Base-by-base conservation (phyloP, 2,329 filamentous ascomycete genomes). In the Aspergillus neoniger region DNA sequence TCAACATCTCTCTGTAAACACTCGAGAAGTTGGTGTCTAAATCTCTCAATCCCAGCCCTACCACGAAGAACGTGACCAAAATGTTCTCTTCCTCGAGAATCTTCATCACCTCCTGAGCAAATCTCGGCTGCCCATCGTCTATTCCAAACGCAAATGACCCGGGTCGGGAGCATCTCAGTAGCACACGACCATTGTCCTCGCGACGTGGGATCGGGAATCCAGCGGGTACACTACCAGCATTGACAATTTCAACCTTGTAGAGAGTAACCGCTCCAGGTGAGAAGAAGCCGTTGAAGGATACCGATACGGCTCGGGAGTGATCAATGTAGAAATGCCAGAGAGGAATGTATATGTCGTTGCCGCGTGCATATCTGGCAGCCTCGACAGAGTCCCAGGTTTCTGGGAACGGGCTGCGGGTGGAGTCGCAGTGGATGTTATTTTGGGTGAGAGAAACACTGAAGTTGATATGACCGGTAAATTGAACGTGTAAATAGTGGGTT, bases 81-180 rank as follows among this genome's bases (percentile, higher is more conserved):
- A 90, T 86, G 57, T 78, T 73, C 55, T 86, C 87, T 19, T 84
- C 82, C 19, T 84, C 81, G 67, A 91, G 78, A 56, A 88, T 85
- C 43, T 82, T 76, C 76, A 88, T 83, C 19, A 89, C 85, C 63
- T 84, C 75, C 73, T 86, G 81, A 1, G 86, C 86, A 59, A 83
- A 81, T 36, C 76, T 69, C 50, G 88, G 88, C 54, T 83, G 79
- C 21, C 88, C 88, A 71, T 91, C 88, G 70, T 90, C 88, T 64
- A 91, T 90, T 53, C 87, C 88, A 72, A 91, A 90, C 1, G 88
- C 88, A 70, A 91, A 90, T 0, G 84, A 87, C 76, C 89, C 88
- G 50, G 87, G 87, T 17, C 87, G 82, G 65, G 83, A 87, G 79
- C 88, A 90, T 6, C 83, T 79, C 67, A 89, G 85, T 49, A 87